A percentile compares a stretch with the other conserved stretches of the same genome.
phyloP scores from a whole-genome alignment of 2,329 filamentous ascomycete species.

The Aspergillus fructus region DNA sequence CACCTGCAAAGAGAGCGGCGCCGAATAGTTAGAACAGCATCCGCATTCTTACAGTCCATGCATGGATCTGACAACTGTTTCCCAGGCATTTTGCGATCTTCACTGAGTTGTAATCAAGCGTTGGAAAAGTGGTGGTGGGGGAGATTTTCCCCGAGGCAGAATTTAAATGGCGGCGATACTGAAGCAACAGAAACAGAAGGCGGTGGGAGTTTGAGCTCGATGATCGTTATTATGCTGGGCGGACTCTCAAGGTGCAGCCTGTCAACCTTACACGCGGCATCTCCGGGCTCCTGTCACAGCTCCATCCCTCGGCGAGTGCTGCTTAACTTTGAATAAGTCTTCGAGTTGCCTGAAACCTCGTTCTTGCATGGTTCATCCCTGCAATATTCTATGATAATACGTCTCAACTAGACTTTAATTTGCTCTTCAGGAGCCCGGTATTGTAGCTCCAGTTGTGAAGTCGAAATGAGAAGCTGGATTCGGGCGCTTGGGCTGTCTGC shows the following conservation, averaged over 20 bases:
- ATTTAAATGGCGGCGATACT: slow-evolving; percentile 17
- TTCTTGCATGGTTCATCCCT: background rate
- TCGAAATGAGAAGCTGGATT: slow-evolving; percentile 43
- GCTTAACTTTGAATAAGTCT: slow-evolving; percentile 6
- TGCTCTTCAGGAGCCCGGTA: slow-evolving; percentile 22
- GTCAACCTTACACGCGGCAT: slow-evolving; percentile 20
- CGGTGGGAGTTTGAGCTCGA: slow-evolving; percentile 20
- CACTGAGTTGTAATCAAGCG: background rate
- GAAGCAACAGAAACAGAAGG: background rate
- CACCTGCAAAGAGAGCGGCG: slow-evolving; percentile 61
- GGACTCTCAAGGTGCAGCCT: slow-evolving; percentile 5
- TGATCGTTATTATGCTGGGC: slow-evolving; percentile 21
- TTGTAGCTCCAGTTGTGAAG: slow-evolving; percentile 23
- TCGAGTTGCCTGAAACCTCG: background rate
- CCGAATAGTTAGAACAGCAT: slow-evolving; percentile 56
- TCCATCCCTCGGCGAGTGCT: slow-evolving; percentile 3
- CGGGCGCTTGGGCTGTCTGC: slow-evolving; percentile 37
- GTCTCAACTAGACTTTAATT: slow-evolving; percentile 13
- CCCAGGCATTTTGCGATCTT: slow-evolving; percentile 28
- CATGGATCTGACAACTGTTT: slow-evolving; percentile 45
- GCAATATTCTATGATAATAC: slow-evolving; percentile 21
- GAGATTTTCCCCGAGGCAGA: slow-evolving; percentile 17
- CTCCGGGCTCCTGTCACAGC: slow-evolving; percentile 18
- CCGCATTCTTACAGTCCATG: slow-evolving; percentile 55
- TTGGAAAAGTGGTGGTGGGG: slow-evolving; percentile 1